Base-by-base conservation (phyloP, 345 rosid genomes). In the Sisymbrium irio region DNA sequence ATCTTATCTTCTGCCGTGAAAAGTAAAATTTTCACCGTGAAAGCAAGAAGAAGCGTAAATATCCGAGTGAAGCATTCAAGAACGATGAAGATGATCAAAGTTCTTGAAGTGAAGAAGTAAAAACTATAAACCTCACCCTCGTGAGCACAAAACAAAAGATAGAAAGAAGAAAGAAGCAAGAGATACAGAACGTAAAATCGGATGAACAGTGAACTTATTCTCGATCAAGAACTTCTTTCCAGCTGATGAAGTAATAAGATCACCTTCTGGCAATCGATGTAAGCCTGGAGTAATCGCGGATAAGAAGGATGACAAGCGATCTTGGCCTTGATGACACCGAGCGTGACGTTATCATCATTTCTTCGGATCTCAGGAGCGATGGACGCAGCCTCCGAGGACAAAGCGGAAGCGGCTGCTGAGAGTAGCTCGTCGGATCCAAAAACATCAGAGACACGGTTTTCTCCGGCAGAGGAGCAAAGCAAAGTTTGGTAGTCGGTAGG, bases 231-330 rank as follows among this genome's bases (percentile, higher is more conserved):
- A 5, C 7, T 45, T 9, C 19, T 12, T 12, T 1, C n/a, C 8
- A n/a, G 32, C 8, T 33, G 8, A n/a, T n/a, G n/a, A n/a, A 12
- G 57, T 25, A 22, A 51, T 12, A 51, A 14, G 36, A 20, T 50
- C 77, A 95, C 99, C 99, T 95, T 95, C 79, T 92, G 99, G 78
- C 98, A 95, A 78, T 95, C 94, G 59, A 92, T 83, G 77, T 90
- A 95, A 12, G 97, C 92, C 53, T 87, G 83, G 18, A 92, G 91
- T 75, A 95, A 81, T 17, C 97, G 89, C 40, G 94, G 94, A 74
- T 95, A 95, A n/a, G 44, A 82, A 41, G 98, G 98, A 82, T 95
- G 99, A 39, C 78, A 81, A 61, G 90, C 96, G 82, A 95, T 92
- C 79, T 82, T 92, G 3, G 91, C 80, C 77, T 95, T 92, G 86